These are phyloP conservation scores for Colletotrichum chlorophyti DNA, from an alignment of 2,329 filamentous ascomycete genomes.

Conservation along the genomic window DNA sequence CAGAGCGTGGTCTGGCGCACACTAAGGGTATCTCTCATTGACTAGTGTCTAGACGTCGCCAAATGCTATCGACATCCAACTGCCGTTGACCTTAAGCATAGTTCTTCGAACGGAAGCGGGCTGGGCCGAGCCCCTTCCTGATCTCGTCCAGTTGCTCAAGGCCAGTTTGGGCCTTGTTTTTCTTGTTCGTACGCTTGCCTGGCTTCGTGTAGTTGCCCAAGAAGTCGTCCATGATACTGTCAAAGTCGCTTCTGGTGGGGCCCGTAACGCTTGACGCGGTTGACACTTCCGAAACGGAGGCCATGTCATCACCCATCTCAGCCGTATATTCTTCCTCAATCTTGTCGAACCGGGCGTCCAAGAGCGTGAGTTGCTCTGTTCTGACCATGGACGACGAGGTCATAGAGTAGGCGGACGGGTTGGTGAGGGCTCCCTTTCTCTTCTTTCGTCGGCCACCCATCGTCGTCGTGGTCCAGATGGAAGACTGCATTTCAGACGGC, in stretches of 20 bases:
- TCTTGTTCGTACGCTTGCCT: conserved; percentile 79
- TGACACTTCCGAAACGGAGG: conserved; percentile 66
- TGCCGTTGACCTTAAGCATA: background rate
- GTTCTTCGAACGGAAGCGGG: conserved; percentile 58
- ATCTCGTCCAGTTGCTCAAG: conserved; percentile 93
- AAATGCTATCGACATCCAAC: background rate
- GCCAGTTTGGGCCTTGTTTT: conserved; percentile 80
- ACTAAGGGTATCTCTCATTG: conserved; percentile 25
- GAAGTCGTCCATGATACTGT: conserved; percentile 93
- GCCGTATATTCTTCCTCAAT: conserved; percentile 79
- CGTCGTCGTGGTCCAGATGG: conserved; percentile 76
- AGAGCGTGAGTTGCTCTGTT: conserved; percentile 83
- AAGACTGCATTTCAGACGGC: conserved; percentile 71
- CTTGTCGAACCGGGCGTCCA: conserved; percentile 91
- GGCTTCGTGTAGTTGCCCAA: conserved; percentile 74
- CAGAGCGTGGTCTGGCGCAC: conserved; percentile 4
- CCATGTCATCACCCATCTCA: conserved; percentile 55
- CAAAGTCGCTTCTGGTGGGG: conserved; percentile 79
- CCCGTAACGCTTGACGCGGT: conserved; percentile 72
- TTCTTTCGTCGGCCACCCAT: conserved; percentile 88
- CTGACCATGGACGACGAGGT: conserved; percentile 85
- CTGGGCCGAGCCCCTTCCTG: conserved; percentile 78
- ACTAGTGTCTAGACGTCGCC: conserved; percentile 4
- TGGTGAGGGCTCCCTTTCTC: conserved; percentile 91
- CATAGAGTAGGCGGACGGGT: conserved; percentile 89